Evolutionary conservation across 2,329 filamentous ascomycete species (phyloP), one percentile per base, ranked within the genome.

Genomic region (Fusarium sacchari): DNA sequence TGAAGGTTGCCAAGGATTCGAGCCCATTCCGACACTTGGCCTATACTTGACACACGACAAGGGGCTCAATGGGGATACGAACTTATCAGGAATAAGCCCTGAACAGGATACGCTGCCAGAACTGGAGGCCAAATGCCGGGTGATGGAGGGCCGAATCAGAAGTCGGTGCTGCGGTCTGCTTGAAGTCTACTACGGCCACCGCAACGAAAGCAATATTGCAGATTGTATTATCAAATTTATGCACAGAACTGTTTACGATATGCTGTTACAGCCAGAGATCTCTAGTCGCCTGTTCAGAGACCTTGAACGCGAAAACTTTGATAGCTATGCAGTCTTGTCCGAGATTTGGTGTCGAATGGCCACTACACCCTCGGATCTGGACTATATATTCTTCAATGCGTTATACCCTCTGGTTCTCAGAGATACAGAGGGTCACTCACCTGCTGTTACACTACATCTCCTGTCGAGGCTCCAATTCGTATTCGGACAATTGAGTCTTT

Each of bases 31-130:
- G 7, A 57, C 53, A 0, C 9, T 57, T 0, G 39, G 53, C 1
- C 13, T 22, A 11, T n/a, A 44, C 8, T 4, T 34, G 12, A 24
- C 39, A 30, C 3, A 26, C 7, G n/a, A 44, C 8, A 3, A 22
- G 0, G 39, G 28, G 9, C 17, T 57, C 2, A 11, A 17, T 0
- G 7, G 2, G 17, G 28, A 42, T 2, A 17, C 20, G 2, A n/a
- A 4, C 5, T 13, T 24, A 6, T 12, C 53, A 20, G 22, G 12
- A 5, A 5, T 39, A 7, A 15, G 7, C 0, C 5, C 14, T 2
- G 17, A 5, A 5, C 22, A 9, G 0, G 7, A 6, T 17, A 3
- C 22, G 1, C 7, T 17, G 15, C 0, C 15, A 17, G 26, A 56
- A 5, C 12, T 15, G 13, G 34, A 40, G 20, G 28, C 22, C 6